Conservation (phyloP, 1,284 basidiomycete species). For the Tilletia caries region DNA sequence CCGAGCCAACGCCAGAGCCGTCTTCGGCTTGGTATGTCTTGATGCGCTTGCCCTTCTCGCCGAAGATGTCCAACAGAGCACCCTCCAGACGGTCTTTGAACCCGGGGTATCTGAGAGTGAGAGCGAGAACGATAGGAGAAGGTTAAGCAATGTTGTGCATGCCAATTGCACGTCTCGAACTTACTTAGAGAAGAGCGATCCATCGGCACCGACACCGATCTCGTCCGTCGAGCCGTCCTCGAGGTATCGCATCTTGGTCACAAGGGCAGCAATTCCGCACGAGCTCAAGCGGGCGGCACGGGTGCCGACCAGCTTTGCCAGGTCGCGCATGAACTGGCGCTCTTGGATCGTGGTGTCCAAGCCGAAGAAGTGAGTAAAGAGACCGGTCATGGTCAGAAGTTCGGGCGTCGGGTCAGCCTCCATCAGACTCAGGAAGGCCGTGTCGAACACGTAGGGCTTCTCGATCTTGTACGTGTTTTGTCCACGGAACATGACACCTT, state of each 20-base stretch:
- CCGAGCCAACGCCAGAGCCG: slow-evolving; percentile 48
- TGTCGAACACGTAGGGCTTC: slow-evolving; percentile 86
- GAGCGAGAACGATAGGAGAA: neutral
- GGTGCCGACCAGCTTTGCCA: slow-evolving; percentile 63
- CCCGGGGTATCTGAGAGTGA: slow-evolving; percentile 32
- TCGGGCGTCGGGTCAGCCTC: slow-evolving; percentile 99
- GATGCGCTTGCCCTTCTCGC: slow-evolving; percentile 43
- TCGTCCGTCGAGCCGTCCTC: slow-evolving; percentile 30
- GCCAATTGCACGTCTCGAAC: neutral
- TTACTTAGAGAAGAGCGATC: slow-evolving; percentile 43
- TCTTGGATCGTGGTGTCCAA: slow-evolving; percentile 49
- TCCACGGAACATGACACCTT: slow-evolving; percentile 92
- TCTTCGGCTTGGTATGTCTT: slow-evolving; percentile 49
- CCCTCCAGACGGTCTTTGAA: slow-evolving; percentile 47
- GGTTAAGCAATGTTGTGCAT: neutral
- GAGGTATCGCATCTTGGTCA: slow-evolving; percentile 48
- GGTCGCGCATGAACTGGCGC: slow-evolving; percentile 58
- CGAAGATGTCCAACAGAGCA: slow-evolving; percentile 52
- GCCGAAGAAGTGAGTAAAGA: slow-evolving; percentile 65
- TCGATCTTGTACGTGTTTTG: slow-evolving; percentile 96
- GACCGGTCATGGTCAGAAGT: slow-evolving; percentile 88
- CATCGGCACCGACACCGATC: slow-evolving; percentile 47
- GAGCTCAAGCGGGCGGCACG: slow-evolving; percentile 47
- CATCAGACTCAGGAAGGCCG: slow-evolving; percentile 93
- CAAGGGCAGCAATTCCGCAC: slow-evolving; percentile 50